A percentile compares a stretch with the other conserved stretches of the same genome.
These are phyloP conservation scores for Akanthomyces dipterigenus DNA, from an alignment of 2,329 filamentous ascomycete species.

Conservation along the genomic window DNA sequence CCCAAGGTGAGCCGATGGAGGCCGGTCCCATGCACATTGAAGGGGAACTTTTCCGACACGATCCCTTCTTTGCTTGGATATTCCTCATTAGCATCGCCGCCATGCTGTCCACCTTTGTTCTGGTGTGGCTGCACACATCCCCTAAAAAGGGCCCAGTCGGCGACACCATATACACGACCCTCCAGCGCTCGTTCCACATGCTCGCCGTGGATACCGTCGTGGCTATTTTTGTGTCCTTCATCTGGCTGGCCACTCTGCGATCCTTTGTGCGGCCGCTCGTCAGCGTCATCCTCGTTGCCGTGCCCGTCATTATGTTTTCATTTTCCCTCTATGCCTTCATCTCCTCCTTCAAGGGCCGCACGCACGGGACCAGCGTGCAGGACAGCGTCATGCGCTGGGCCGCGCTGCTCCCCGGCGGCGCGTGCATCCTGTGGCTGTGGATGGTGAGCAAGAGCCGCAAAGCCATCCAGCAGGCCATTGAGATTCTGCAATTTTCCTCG, in stretches of 20 bases:
- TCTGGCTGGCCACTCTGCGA: slow-evolving; percentile 84
- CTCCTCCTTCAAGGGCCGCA: slow-evolving; percentile 75
- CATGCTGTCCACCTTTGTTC: slow-evolving; percentile 79
- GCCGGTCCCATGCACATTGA: slow-evolving; percentile 48
- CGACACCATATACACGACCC: slow-evolving; percentile 88
- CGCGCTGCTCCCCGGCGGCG: slow-evolving; percentile 66
- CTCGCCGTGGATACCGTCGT: slow-evolving; percentile 86
- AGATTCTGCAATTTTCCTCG: slow-evolving; percentile 87
- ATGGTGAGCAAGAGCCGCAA: slow-evolving; percentile 74
- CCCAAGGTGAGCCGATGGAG: slow-evolving; percentile 29
- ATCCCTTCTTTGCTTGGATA: slow-evolving; percentile 85
- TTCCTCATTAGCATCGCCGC: slow-evolving; percentile 80
- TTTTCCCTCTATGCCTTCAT: slow-evolving; percentile 90
- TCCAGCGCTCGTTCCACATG: slow-evolving; percentile 81
- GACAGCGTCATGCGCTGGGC: slow-evolving; percentile 85
- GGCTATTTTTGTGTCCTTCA: slow-evolving; percentile 76
- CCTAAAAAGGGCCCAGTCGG: slow-evolving; percentile 66
- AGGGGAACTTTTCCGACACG: slow-evolving; percentile 70
- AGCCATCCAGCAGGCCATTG: slow-evolving; percentile 74
- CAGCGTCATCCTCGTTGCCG: slow-evolving; percentile 70
- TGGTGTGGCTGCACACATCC: slow-evolving; percentile 85
- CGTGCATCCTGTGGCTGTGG: slow-evolving; percentile 75
- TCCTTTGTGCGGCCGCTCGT: slow-evolving; percentile 86
- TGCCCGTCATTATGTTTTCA: slow-evolving; percentile 78
- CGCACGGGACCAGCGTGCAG: slow-evolving; percentile 71